A percentile compares a stretch with the other conserved stretches of the same genome.
phyloP scores from a whole-genome alignment of 1,139 yeast species.

The Debaryomyces psychrophilus region DNA sequence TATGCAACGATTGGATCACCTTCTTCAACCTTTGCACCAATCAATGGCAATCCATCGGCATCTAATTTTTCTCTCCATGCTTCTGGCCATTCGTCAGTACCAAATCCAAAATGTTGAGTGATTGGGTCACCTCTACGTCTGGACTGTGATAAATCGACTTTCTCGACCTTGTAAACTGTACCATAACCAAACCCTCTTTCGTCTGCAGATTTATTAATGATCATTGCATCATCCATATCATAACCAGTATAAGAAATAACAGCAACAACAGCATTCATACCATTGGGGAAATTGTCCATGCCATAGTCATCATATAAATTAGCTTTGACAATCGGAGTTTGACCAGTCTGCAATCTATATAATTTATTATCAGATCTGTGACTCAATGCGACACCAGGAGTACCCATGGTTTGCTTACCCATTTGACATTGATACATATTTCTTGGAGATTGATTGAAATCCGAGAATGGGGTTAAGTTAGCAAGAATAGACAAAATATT shows the following conservation, averaged over 20 bases:
- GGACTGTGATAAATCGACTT: conserved; percentile 75
- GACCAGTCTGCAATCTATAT: conserved; percentile 92
- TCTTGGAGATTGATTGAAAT: conserved; percentile 98
- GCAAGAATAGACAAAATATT: conserved; percentile 92
- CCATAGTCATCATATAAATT: conserved; percentile 94
- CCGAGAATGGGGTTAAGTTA: conserved; percentile 95
- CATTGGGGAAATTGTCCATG: conserved; percentile 98
- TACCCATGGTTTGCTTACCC: conserved; percentile 99
- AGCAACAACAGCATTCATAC: conserved; percentile 97
- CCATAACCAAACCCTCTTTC: conserved; percentile 99
- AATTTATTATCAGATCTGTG: conserved; percentile 95
- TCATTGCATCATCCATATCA: conserved; percentile 99
- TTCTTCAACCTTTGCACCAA: conserved; percentile 86
- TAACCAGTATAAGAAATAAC: conserved; percentile 98
- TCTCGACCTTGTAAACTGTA: conserved; percentile 92
- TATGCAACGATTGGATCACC: conserved; percentile 97
- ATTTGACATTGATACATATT: conserved; percentile 99
- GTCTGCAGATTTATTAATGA: conserved; percentile 92
- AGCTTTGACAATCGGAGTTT: conserved; percentile 96
- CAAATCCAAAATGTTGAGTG: conserved; percentile 93
- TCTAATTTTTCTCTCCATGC: conserved; percentile 87
- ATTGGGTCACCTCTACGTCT: conserved; percentile 94
- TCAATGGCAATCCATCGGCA: conserved; percentile 88
- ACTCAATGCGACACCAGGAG: conserved; percentile 93
- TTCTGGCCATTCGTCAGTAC: conserved; percentile 89